Evolutionary conservation across 805 yeast species (phyloP).

Genomic region (Myxozyma monticola): DNA sequence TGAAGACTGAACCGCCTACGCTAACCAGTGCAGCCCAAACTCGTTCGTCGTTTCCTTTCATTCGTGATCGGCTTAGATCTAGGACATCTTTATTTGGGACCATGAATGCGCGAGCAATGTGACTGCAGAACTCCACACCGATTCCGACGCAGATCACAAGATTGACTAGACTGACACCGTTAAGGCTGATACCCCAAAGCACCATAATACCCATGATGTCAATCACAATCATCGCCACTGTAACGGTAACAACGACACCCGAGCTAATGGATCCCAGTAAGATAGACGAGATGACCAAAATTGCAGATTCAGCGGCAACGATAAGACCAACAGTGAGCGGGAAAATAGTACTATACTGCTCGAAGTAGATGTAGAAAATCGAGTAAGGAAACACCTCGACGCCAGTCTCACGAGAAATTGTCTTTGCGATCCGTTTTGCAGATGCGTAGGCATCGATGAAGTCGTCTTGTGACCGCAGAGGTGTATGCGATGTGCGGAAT

Average conservation of each 20-base stretch:
- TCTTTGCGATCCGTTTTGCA: conserved; percentile 64
- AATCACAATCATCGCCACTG: conserved; percentile 63
- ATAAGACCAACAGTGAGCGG: conserved; percentile 57
- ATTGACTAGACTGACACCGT: conserved; percentile 88
- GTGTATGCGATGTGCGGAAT: conserved; percentile 79
- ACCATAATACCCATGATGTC: conserved; percentile 82
- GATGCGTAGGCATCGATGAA: conserved; percentile 77
- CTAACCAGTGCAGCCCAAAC: conserved; percentile 61
- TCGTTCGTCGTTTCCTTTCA: conserved; percentile 38
- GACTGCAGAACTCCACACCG: conserved; percentile 91
- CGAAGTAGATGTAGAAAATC: conserved; percentile 89
- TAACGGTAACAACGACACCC: conserved; percentile 55
- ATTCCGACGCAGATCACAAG: conserved; percentile 89
- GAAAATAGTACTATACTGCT: conserved; percentile 74
- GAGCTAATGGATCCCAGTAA: conserved; percentile 68
- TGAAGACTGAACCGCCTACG: conserved; percentile 87
- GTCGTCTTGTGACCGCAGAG: conserved; percentile 79
- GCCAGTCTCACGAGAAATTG: conserved; percentile 43
- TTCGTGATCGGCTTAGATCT: conserved; percentile 33
- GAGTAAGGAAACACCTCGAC: conserved; percentile 82
- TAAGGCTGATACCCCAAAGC: conserved; percentile 69
- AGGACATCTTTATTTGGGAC: conserved; percentile 43
- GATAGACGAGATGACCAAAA: conserved; percentile 54
- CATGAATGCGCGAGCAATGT: conserved; percentile 77
- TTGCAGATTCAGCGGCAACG: conserved; percentile 51